Base-by-base conservation (phyloP, 352 stramenopile genomes). In the Pythium rhizo-oryzae region DNA sequence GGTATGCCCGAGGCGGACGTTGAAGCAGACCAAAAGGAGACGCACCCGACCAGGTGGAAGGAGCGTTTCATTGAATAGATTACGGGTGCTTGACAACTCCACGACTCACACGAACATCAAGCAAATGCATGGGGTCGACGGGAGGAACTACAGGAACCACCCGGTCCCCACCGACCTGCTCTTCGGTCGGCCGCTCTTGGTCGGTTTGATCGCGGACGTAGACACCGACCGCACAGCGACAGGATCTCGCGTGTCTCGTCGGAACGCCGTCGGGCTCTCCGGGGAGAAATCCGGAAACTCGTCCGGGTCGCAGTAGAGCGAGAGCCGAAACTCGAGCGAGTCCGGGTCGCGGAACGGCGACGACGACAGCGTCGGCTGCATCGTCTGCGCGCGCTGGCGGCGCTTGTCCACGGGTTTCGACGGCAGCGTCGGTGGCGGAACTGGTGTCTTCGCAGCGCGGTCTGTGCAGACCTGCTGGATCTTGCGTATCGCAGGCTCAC, bases 271-370 rank as follows among this genome's bases (percentile, higher is more conserved):
- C 13, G 50, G 33, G 33, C 47, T 66, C 15, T 52, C 30, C 0
- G 41, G 25, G 11, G 51, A 23, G 1, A 44, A 46, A 9, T 59
- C 28, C 23, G 43, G 28, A 5, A 63, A n/a, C 5, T 49, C 54
- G 21, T 52, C 62, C 8, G 65, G 65, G 25, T 71, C 65, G 15
- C 59, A 46, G 52, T 71, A 71, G 8, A 67, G 52, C 19, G 57
- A 57, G 0, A 71, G 21, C 7, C 65, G 65, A 46, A 71, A 71
- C 39, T 71, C 65, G 21, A 71, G 53, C 18, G 58, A 60, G 44
- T 59, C 57, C 1, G 65, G 52, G 7, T 61, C 57, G 21, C 54
- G 51, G 23, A 60, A 65, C 23, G 63, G 50, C 23, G 62, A 63
- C 11, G 52, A 44, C 8, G 37, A 44, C 1, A 49, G 23, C 28